Evolutionary conservation across 2,329 filamentous ascomycete species (phyloP).

Genomic region (Colletotrichum nymphaeae): DNA sequence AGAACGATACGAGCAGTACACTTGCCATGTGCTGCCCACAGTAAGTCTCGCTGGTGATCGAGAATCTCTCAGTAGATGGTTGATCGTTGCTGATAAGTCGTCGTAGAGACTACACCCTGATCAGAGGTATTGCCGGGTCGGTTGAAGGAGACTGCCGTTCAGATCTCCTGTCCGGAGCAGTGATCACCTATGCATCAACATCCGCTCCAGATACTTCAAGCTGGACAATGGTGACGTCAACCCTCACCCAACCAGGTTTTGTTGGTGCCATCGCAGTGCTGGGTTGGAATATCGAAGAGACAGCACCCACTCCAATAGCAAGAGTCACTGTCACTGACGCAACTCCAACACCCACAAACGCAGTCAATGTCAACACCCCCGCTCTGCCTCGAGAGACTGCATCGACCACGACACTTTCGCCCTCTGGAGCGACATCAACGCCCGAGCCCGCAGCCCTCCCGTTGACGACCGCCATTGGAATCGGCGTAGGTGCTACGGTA

Average conservation of each 20-base stretch:
- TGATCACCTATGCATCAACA: conserved; percentile 9
- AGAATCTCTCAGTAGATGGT: not conserved
- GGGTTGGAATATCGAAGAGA: not conserved
- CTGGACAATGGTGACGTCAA: conserved; percentile 2
- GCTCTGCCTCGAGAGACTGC: not conserved
- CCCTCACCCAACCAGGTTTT: not conserved
- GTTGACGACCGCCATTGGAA: not conserved
- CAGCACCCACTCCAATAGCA: not conserved
- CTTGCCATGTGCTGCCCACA: conserved; percentile 16
- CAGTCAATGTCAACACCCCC: not conserved
- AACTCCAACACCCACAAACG: no score
- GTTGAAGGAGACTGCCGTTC: conserved; percentile 9
- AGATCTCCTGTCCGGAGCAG: not conserved
- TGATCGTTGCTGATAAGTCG: not conserved
- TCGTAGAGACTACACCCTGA: conserved; percentile 7
- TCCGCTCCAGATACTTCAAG: not conserved
- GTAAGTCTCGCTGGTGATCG: not conserved
- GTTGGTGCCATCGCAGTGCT: not conserved
- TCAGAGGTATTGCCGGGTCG: not conserved
- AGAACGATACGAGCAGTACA: conserved; percentile 8
- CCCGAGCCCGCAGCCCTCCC: not conserved
- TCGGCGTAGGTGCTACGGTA: not conserved
- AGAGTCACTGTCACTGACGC: not conserved
- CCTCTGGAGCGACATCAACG: not conserved
- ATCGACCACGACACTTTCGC: not conserved